Percentiles rank a stretch among this genome's conserved stretches.
phyloP scores from a whole-genome alignment of 345 rosid species.

The Salix brachista region DNA sequence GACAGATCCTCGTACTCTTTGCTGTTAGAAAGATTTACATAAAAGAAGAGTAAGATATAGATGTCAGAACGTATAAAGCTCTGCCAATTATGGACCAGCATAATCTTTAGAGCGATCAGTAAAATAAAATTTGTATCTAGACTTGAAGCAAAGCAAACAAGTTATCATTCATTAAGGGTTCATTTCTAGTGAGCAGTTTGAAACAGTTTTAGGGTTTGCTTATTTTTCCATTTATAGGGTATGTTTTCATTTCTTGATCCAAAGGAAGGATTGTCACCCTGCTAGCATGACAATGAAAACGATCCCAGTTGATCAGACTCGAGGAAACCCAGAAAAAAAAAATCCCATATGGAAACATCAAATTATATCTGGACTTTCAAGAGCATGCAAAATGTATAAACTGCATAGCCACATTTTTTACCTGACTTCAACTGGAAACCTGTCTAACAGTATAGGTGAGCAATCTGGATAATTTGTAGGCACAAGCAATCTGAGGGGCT shows the following conservation, averaged over 20 bases:
- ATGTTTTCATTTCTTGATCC: background rate
- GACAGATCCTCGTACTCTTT: constrained; percentile 31
- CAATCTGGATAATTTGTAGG: constrained; percentile 41
- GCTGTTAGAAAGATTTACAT: constrained; percentile 1
- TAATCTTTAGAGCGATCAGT: background rate
- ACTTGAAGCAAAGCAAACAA: background rate
- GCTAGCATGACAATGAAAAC: background rate
- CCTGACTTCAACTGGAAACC: constrained; percentile 30
- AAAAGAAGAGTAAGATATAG: background rate
- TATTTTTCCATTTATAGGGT: background rate
- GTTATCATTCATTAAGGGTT: background rate
- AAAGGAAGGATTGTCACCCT: background rate
- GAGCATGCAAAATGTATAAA: background rate
- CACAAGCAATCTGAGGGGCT: constrained; percentile 39
- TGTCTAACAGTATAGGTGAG: constrained; percentile 38
- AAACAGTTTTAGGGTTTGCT: background rate
- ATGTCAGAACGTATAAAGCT: background rate
- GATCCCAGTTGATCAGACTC: background rate
- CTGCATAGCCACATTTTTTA: constrained; percentile 6
- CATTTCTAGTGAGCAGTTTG: background rate
- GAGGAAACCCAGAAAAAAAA: background rate
- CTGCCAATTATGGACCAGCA: background rate
- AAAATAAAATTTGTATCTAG: no score
- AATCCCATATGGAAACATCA: background rate
- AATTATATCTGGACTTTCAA: background rate